Conservation (phyloP, 2,329 filamentous ascomycete genomes). For the Ophiostoma novo-ulmi region DNA sequence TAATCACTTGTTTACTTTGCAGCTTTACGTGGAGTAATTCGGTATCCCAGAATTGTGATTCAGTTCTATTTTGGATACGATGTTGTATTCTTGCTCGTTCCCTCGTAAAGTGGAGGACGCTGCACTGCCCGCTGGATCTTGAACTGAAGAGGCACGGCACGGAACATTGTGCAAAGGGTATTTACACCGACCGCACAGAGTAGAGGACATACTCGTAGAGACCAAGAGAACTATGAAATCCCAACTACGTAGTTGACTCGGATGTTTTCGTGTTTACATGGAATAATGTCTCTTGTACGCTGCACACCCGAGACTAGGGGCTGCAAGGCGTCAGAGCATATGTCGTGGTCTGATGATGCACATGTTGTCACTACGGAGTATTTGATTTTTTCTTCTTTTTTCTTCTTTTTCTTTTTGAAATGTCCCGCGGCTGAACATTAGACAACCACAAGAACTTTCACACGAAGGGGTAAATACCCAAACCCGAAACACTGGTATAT, state of each 20-base stretch:
- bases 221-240: not conserved
- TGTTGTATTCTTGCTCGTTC: slow-evolving; percentile 1
- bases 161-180: not conserved
- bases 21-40: not conserved
- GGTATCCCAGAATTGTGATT: not conserved
- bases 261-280: not conserved
- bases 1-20: not conserved
- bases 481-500: slow-evolving; percentile 10
- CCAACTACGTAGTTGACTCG: not conserved
- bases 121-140: not conserved
- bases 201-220: not conserved
- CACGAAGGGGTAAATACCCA: not conserved
- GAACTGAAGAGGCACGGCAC: not conserved
- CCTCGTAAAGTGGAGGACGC: not conserved
- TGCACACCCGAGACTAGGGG: not conserved
- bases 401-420: not conserved
- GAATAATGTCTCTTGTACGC: not conserved
- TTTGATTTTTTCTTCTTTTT: not conserved
- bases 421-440: not conserved
- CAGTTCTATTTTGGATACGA: slow-evolving; percentile 7
- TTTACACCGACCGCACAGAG: not conserved
- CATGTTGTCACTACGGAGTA: not conserved
- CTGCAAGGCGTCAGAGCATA: slow-evolving; percentile 1
- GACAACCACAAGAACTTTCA: not conserved
- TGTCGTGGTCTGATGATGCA: not conserved